Base-by-base conservation (phyloP, 768 basidiomycete species). In the Boletus fagicola region DNA sequence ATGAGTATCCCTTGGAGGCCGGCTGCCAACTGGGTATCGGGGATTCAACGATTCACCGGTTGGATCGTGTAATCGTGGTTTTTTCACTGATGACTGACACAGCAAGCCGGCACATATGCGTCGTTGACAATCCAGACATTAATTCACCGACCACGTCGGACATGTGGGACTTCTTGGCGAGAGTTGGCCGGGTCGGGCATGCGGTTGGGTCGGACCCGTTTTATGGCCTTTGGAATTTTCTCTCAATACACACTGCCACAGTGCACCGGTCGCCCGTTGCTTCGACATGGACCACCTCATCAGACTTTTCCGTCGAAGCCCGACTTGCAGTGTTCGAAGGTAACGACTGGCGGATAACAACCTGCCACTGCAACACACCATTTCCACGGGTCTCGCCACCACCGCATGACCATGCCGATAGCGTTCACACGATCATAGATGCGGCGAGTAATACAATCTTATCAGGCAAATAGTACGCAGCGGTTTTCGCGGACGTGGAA, bases 141-240 rank as follows among this genome's bases (percentile, higher is more conserved):
- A 43, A 22, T 10, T 40, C 7, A 10, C 62, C 62, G 62, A 43
- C 16, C 18, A 60, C 3, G 42, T 40, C 63, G 63, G 59, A 33
- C 30, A 0, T 22, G 7, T n/a, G n/a, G 13, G 5, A 16, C 12
- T 35, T 35, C 35, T 35, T 35, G 35, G 35, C 35, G 35, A 35
- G 35, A 15, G 10, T 54, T 53, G 33, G 38, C 24, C 16, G 24
- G 20, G 58, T 44, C 2, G 16, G 39, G 20, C 39, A 10, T 28
- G 50, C 58, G 58, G 15, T 49, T 4, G 18, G 15, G 16, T 39
- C 58, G 59, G 59, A 16, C 13, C 10, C 31, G 22, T 30, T 6
- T 26, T 36, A 36, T 6, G 20, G 35, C 22, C 49, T n/a, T 8
- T 22, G 11, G 26, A 5, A 13, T 30, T 46, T 46, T 18, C 18